Evolutionary conservation across 2,329 filamentous ascomycete species (phyloP).

Genomic region (Penicillium crustosum): DNA sequence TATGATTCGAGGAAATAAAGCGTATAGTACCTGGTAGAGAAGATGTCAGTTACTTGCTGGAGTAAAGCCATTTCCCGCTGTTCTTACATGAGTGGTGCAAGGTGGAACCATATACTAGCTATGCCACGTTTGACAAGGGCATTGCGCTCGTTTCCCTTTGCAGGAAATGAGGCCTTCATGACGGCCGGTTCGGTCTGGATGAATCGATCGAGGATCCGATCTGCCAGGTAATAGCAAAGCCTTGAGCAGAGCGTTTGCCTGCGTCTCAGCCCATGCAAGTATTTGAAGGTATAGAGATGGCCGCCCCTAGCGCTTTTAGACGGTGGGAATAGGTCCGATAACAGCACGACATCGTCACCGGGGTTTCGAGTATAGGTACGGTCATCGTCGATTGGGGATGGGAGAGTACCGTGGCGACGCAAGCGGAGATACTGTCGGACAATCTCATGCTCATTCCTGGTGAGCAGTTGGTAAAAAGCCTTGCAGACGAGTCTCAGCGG

Average conservation of each 20-base stretch:
- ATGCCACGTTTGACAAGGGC: constrained; percentile 36
- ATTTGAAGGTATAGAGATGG: constrained; percentile 44
- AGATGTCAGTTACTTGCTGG: not conserved
- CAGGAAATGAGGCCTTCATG: constrained; percentile 34
- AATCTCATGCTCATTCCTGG: constrained; percentile 41
- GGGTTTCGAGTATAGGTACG: constrained; percentile 43
- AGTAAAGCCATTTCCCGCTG: not conserved
- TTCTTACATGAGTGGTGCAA: constrained; percentile 44
- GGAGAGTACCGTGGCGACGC: constrained; percentile 45
- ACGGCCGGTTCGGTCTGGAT: constrained; percentile 32
- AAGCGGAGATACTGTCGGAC: constrained; percentile 44
- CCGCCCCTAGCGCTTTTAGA: constrained; percentile 37
- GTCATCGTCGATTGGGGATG: constrained; percentile 38
- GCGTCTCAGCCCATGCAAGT: constrained; percentile 39
- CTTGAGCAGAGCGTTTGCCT: constrained; percentile 42
- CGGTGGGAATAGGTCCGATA: constrained; percentile 46
- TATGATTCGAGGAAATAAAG: constrained; percentile 46
- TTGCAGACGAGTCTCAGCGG: constrained; percentile 42
- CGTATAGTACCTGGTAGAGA: constrained; percentile 38
- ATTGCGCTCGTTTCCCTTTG: constrained; percentile 34
- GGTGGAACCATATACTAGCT: constrained; percentile 39
- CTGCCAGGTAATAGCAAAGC: constrained; percentile 43
- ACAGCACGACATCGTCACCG: constrained; percentile 45
- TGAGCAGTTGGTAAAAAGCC: constrained; percentile 39
- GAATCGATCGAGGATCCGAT: constrained; percentile 44